These are phyloP conservation scores for Hyphodiscus sp. DNA, from an alignment of 2,329 filamentous ascomycete genomes.

Conservation along the genomic window DNA sequence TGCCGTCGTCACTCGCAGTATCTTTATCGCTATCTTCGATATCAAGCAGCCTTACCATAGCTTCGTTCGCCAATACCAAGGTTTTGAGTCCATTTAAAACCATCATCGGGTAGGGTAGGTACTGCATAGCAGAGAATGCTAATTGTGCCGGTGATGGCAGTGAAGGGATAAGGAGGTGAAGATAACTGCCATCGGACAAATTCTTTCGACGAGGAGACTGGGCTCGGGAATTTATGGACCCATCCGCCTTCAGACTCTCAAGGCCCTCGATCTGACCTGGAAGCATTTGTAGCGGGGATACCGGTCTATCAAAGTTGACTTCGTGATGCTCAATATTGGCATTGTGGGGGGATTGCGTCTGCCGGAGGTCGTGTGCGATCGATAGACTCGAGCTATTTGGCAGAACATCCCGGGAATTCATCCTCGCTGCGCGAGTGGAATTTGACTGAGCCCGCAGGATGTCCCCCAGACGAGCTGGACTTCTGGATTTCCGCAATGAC, in stretches of 20 bases:
- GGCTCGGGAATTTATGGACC: slow-evolving; percentile 5
- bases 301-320: slow-evolving; percentile 6
- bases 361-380: background rate
- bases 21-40: slow-evolving; percentile 40
- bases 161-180: slow-evolving; percentile 35
- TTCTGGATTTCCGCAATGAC: background rate
- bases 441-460: background rate
- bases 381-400: background rate
- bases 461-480: background rate
- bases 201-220: slow-evolving; percentile 14
- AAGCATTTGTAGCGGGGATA: slow-evolving; percentile 22
- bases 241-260: slow-evolving; percentile 14
- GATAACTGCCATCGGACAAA: slow-evolving; percentile 8
- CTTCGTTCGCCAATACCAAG: slow-evolving; percentile 67
- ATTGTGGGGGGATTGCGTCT: background rate
- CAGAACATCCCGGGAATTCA: background rate
- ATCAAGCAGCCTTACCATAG: slow-evolving; percentile 64
- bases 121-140: slow-evolving; percentile 64
- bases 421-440: background rate
- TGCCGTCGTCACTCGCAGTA: slow-evolving; percentile 35
- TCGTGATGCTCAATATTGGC: background rate
- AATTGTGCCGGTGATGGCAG: slow-evolving; percentile 44
- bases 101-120: slow-evolving; percentile 65
- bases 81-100: slow-evolving; percentile 64
- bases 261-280: slow-evolving; percentile 26